A percentile compares a stretch with the other conserved stretches of the same genome.
These are phyloP conservation scores for Alternaria atra DNA, from an alignment of 2,329 filamentous ascomycete genomes.

Conservation along the genomic window DNA sequence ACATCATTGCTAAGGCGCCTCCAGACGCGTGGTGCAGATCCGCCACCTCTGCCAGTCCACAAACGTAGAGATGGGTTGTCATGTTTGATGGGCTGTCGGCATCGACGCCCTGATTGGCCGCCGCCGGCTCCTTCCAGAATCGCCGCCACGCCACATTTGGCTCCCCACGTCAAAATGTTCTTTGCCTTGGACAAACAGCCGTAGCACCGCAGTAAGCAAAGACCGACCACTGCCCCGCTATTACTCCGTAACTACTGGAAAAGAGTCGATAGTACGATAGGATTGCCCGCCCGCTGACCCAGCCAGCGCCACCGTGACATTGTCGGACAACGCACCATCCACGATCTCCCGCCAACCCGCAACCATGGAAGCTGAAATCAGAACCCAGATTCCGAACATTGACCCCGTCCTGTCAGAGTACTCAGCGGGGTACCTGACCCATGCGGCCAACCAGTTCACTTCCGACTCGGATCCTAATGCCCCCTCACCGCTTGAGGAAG, in stretches of 20 bases:
- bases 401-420: constrained; percentile 91
- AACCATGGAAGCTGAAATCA: constrained; percentile 87
- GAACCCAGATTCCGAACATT: constrained; percentile 82
- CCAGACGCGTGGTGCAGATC: constrained; percentile 32
- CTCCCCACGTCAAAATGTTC: constrained; percentile 31
- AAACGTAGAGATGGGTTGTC: constrained; percentile 9
- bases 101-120: constrained; percentile 31
- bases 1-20: constrained; percentile 33
- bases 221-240: constrained; percentile 30
- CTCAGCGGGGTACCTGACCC: constrained; percentile 90
- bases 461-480: constrained; percentile 74
- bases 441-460: constrained; percentile 85
- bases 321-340: constrained; percentile 29
- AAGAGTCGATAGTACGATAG: constrained; percentile 7
- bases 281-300: constrained; percentile 23
- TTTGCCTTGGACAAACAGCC: constrained; percentile 27
- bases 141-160: constrained; percentile 29
- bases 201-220: constrained; percentile 32
- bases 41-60: constrained; percentile 21
- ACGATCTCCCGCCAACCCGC: constrained; percentile 27
- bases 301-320: constrained; percentile 31
- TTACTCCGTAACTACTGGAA: constrained; percentile 14
- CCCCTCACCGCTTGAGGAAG: constrained; percentile 82
- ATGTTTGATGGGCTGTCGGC: constrained; percentile 17
- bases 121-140: constrained; percentile 25